These are phyloP conservation scores for Naganishia albida DNA, from an alignment of 1,284 basidiomycete species.

Conservation along the genomic window DNA sequence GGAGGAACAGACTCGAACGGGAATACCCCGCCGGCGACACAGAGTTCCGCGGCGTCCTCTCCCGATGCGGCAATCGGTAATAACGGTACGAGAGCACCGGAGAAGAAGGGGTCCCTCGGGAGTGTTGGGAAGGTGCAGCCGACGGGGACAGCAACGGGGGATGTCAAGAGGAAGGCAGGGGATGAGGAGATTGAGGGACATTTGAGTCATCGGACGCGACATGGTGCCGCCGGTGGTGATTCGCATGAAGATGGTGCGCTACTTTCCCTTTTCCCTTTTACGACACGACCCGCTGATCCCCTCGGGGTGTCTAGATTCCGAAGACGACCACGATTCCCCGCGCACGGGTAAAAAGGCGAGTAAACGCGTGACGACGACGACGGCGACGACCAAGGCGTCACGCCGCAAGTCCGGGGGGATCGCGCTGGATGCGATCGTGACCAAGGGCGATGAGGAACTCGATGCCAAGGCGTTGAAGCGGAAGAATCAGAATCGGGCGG, in stretches of 20 bases:
- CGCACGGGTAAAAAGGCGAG: slow-evolving; percentile 3
- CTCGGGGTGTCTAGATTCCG: slow-evolving; percentile 12
- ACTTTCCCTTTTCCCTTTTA: neutral
- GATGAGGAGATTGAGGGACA: slow-evolving; percentile 32
- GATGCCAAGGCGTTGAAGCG: slow-evolving; percentile 47
- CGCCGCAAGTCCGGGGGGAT: slow-evolving; percentile 11
- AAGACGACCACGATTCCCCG: slow-evolving; percentile 7
- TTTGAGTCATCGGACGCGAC: slow-evolving; percentile 22
- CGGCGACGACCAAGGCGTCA: neutral
- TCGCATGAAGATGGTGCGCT: slow-evolving; percentile 19
- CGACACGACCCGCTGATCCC: neutral
- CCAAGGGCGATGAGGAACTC: slow-evolving; percentile 18
- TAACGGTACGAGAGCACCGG: neutral
- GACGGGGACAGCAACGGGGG: neutral
- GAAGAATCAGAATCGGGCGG: slow-evolving; percentile 55
- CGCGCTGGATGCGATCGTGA: slow-evolving; percentile 1
- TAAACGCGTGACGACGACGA: neutral
- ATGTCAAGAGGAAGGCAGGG: slow-evolving; percentile 27
- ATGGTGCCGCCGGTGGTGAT: slow-evolving; percentile 10
- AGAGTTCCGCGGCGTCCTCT: neutral
- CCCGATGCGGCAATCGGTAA: neutral
- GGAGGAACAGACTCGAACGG: neutral
- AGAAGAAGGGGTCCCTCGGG: neutral
- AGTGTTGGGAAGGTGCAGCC: neutral
- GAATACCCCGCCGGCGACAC: slow-evolving; percentile 1